Evolutionary conservation across 192 early-diverging fungal genomes (phyloP).

Genomic region (Mortierella hygrophila): DNA sequence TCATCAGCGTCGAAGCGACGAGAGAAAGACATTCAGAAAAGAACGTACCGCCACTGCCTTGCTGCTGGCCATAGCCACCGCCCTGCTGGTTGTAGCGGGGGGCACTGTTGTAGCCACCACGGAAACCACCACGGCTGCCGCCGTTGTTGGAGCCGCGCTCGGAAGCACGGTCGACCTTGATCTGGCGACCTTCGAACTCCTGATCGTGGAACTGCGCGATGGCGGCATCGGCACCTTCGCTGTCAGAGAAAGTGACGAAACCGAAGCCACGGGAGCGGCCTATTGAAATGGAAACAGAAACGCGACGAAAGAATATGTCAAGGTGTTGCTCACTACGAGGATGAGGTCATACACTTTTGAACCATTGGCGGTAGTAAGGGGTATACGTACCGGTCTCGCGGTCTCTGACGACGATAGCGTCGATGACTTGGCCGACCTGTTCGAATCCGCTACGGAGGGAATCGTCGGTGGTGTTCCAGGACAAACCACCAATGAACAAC

Average conservation of each 20-base stretch:
- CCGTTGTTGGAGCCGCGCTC: conserved; percentile 35
- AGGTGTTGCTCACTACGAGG: too few relatives aligned
- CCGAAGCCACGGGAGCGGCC: conserved; percentile 88
- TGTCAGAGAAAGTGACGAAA: conserved; percentile 76
- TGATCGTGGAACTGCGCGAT: conserved; percentile 71
- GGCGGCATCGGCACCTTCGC: conserved; percentile 67
- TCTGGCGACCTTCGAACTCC: conserved; percentile 81
- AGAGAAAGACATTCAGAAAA: not conserved
- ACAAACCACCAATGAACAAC: conserved; percentile 77
- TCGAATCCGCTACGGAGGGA: conserved; percentile 71
- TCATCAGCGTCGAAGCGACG: not conserved
- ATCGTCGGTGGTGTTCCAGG: conserved; percentile 76
- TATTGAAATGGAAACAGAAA: conserved; percentile 20
- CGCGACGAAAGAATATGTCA: not conserved
- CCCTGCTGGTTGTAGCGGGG: conserved; percentile 21
- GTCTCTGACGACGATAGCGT: conserved; percentile 78
- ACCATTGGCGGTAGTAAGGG: too few relatives aligned
- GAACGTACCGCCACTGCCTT: not conserved
- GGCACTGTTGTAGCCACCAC: conserved; percentile 40
- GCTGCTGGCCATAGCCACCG: not conserved
- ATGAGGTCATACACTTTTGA: too few relatives aligned
- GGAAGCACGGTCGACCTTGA: conserved; percentile 67
- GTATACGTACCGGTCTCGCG: conserved; percentile 85
- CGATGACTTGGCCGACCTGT: conserved; percentile 71
- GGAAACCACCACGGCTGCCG: conserved; percentile 18